These are phyloP conservation scores for Pichia scutulata DNA, from an alignment of 805 yeast species.

Conservation along the genomic window DNA sequence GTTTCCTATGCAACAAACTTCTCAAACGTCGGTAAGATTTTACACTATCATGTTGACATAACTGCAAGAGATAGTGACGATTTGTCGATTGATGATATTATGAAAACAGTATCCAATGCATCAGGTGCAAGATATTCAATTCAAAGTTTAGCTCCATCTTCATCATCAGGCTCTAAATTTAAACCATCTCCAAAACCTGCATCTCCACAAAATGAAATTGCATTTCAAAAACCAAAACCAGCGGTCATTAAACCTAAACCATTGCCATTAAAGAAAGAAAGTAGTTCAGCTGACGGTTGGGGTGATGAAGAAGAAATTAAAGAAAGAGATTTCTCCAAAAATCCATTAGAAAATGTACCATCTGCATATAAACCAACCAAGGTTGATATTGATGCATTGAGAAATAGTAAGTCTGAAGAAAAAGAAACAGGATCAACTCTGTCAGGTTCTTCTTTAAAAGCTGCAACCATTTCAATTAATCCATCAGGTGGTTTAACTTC, in stretches of 20 bases:
- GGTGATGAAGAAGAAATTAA: constrained; percentile 55
- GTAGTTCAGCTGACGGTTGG: constrained; percentile 51
- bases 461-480: constrained; percentile 39
- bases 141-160: constrained; percentile 30
- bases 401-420: constrained; percentile 25
- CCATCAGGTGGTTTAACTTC: constrained; percentile 41
- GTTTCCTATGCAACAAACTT: constrained; percentile 72
- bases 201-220: constrained; percentile 11
- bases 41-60: constrained; percentile 92
- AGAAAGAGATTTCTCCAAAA: constrained; percentile 43
- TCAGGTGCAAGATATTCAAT: constrained; percentile 93
- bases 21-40: constrained; percentile 61
- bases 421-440: constrained; percentile 33
- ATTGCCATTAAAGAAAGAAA: constrained; percentile 13
- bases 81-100: constrained; percentile 67
- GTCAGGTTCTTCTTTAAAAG: constrained; percentile 13
- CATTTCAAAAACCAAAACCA: constrained; percentile 18
- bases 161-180: constrained; percentile 24
- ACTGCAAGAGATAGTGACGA: constrained; percentile 95
- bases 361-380: constrained; percentile 62
- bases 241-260: constrained; percentile 8
- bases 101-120: constrained; percentile 75
- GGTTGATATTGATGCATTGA: constrained; percentile 49
- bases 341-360: constrained; percentile 46
- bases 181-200: constrained; percentile 25